Conservation (phyloP, 2,329 filamentous ascomycete genomes). For the Xylaria sp. region DNA sequence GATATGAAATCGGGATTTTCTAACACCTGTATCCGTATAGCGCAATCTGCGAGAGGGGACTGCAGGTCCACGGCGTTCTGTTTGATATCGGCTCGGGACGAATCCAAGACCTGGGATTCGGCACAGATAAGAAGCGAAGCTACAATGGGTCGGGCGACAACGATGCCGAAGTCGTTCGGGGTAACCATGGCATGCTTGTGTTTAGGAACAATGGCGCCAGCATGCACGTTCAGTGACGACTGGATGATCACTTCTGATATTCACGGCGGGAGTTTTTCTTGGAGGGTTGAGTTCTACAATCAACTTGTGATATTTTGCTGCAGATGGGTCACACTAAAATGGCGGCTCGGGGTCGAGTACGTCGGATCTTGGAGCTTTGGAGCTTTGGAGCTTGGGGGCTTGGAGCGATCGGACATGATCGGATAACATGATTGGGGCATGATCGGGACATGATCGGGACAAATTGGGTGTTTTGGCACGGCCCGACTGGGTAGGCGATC, state of each 20-base stretch:
- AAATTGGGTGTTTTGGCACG: background rate
- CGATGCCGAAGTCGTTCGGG: slow-evolving; percentile 55
- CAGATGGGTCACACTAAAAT: background rate
- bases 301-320: background rate
- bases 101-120: slow-evolving; percentile 61
- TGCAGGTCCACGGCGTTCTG: slow-evolving; percentile 81
- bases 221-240: slow-evolving; percentile 43
- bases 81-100: slow-evolving; percentile 70
- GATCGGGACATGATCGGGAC: slow-evolving; percentile 4
- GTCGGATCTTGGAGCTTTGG: slow-evolving; percentile 23
- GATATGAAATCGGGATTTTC: background rate
- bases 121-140: slow-evolving; percentile 48
- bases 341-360: slow-evolving; percentile 9
- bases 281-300: background rate
- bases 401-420: background rate
- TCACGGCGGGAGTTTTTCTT: background rate
- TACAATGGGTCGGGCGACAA: slow-evolving; percentile 22
- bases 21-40: background rate
- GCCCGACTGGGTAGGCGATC: background rate
- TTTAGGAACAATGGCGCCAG: slow-evolving; percentile 54
- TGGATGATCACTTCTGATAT: background rate
- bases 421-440: background rate
- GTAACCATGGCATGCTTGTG: slow-evolving; percentile 63
- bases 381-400: background rate
- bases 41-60: slow-evolving; percentile 74